Conservation (phyloP, 495 filamentous ascomycete genomes). For the Xylaria venustula region DNA sequence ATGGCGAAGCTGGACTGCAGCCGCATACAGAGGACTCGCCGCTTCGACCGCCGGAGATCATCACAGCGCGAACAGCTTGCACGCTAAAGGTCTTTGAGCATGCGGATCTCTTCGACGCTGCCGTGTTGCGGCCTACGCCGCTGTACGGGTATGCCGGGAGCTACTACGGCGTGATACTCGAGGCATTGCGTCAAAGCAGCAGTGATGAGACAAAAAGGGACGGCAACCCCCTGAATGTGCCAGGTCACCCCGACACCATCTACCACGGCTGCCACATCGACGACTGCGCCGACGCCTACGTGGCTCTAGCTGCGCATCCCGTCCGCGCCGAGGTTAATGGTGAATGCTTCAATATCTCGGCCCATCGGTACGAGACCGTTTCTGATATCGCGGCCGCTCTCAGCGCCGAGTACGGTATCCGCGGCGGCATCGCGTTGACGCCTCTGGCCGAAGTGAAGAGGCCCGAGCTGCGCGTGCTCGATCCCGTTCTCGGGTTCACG, state of each 20-base stretch:
- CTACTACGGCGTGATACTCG: constrained; percentile 38
- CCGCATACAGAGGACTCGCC: constrained; percentile 40
- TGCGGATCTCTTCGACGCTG: constrained; percentile 35
- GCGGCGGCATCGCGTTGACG: constrained; percentile 10
- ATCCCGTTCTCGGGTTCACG: constrained; percentile 29
- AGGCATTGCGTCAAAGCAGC: constrained; percentile 1
- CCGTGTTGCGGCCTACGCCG: constrained; percentile 37
- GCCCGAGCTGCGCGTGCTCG: background rate
- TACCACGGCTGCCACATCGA: constrained; percentile 43
- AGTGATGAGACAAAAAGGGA: no score
- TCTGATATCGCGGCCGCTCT: constrained; percentile 31
- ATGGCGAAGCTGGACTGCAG: constrained; percentile 26
- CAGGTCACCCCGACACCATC: constrained; percentile 32
- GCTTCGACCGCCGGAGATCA: constrained; percentile 18
- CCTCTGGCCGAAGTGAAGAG: background rate
- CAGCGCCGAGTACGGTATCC: constrained; percentile 34
- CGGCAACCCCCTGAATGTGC: constrained; percentile 23
- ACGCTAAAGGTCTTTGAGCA: constrained; percentile 29
- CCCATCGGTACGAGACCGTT: constrained; percentile 37
- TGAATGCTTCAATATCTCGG: constrained; percentile 42
- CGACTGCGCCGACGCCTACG: constrained; percentile 45
- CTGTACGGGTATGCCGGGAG: constrained; percentile 38
- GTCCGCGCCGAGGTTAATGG: constrained; percentile 25
- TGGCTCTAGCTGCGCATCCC: constrained; percentile 33
- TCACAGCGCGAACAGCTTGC: constrained; percentile 13